Evolutionary conservation across 306 rosid genomes (phyloP).

Genomic region (Quercus rubra): DNA sequence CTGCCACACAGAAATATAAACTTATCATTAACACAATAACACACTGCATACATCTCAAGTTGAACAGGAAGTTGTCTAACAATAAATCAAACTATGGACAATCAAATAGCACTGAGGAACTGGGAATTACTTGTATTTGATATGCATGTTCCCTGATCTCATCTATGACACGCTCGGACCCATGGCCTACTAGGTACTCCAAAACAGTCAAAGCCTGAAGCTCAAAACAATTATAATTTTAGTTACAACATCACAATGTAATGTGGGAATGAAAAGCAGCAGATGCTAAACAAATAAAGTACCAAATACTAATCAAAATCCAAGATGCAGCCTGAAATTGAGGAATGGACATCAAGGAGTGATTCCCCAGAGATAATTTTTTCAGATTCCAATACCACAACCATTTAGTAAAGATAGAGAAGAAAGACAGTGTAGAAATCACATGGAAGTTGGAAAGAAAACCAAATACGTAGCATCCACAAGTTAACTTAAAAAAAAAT

Average conservation of each 20-base stretch:
- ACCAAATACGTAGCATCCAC: slow-evolving; percentile 4
- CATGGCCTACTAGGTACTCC: slow-evolving; percentile 93
- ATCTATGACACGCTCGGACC: slow-evolving; percentile 92
- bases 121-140: slow-evolving; percentile 83
- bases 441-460: background rate
- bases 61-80: background rate
- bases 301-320: background rate
- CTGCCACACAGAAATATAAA: slow-evolving; percentile 39
- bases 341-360: background rate
- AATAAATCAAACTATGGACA: slow-evolving; percentile 13
- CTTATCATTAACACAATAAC: slow-evolving; percentile 16
- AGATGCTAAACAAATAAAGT: background rate
- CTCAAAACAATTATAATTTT: slow-evolving; percentile 9
- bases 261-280: background rate
- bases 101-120: slow-evolving; percentile 11
- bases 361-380: background rate
- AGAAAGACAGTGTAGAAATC: background rate
- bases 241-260: slow-evolving; percentile 10
- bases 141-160: slow-evolving; percentile 93
- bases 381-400: background rate
- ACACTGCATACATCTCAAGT: slow-evolving; percentile 7
- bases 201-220: slow-evolving; percentile 83
- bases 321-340: background rate
- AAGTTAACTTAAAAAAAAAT: slow-evolving; percentile 14
- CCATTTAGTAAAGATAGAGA: background rate